Evolutionary conservation across 78 protist genomes (phyloP).

Genomic region (Capsaspora owczarzaki): DNA sequence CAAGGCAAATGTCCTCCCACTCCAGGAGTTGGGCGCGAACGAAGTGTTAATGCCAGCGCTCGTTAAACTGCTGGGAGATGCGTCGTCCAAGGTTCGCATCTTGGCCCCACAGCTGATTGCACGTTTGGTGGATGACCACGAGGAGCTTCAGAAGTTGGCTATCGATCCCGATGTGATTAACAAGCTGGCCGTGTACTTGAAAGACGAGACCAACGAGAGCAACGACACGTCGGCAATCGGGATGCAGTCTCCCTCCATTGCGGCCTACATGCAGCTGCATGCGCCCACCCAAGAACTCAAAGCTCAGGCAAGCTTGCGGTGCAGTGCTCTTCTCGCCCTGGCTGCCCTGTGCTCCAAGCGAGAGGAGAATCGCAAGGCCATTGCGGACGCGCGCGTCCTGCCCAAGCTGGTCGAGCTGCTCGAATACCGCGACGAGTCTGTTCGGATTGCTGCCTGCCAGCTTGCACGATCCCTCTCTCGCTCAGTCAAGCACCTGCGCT

Average conservation of each 20-base stretch:
- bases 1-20: not conserved
- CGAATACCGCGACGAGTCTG: not conserved
- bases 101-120: conserved; percentile 36
- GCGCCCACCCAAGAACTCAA: too few relatives aligned
- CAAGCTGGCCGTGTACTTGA: conserved; percentile 22
- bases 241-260: not conserved
- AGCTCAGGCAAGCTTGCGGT: conserved; percentile 21
- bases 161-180: conserved; percentile 33
- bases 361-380: conserved; percentile 38
- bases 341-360: conserved; percentile 32
- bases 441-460: conserved; percentile 42
- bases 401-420: conserved; percentile 8
- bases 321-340: conserved; percentile 33
- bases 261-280: not conserved
- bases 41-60: not conserved
- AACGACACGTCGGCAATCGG: not conserved
- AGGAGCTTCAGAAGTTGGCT: conserved; percentile 43
- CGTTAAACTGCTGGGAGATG: not conserved
- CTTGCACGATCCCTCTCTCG: conserved; percentile 20
- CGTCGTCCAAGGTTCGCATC: conserved; percentile 5
- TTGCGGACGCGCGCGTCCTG: conserved; percentile 26
- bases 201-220: conserved; percentile 1
- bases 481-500: conserved; percentile 41
- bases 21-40: not conserved
- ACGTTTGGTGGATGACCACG: conserved; percentile 21